Conservation (phyloP, 2,329 filamentous ascomycete species). For the Neurospora sp. region DNA sequence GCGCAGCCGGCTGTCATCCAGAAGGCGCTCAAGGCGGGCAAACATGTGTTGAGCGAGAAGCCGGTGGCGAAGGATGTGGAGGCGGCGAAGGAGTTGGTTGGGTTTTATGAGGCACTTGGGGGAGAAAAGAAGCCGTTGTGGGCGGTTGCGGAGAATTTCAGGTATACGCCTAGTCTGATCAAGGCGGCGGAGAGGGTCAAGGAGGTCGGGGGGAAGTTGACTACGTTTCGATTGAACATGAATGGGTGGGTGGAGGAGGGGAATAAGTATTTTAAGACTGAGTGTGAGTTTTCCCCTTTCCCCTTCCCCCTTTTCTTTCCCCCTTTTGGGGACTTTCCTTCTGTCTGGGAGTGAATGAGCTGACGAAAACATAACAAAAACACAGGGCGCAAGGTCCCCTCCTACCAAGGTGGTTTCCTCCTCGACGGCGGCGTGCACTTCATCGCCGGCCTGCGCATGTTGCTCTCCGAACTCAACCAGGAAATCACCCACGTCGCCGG, state of each 20-base stretch:
- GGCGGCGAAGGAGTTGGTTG: slow-evolving; percentile 16
- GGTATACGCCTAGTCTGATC: slow-evolving; percentile 37
- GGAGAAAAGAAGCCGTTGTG: slow-evolving; percentile 30
- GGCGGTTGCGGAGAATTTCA: slow-evolving; percentile 63
- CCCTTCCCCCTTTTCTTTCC: not conserved
- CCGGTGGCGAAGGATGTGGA: slow-evolving; percentile 49
- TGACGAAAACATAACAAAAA: not conserved
- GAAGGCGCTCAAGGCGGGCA: slow-evolving; percentile 50
- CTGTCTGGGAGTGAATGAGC: not conserved
- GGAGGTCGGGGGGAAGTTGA: slow-evolving; percentile 20
- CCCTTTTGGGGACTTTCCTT: not conserved
- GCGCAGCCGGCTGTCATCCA: slow-evolving; percentile 49
- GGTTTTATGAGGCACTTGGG: slow-evolving; percentile 22
- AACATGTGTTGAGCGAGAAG: slow-evolving; percentile 63
- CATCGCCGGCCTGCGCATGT: slow-evolving; percentile 48
- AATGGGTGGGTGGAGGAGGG: slow-evolving; percentile 31
- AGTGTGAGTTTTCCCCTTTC: slow-evolving; percentile 22
- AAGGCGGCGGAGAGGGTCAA: slow-evolving; percentile 16
- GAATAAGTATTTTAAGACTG: slow-evolving; percentile 40
- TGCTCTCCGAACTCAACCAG: slow-evolving; percentile 40
- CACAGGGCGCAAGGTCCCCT: slow-evolving; percentile 54
- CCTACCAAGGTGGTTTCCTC: slow-evolving; percentile 66
- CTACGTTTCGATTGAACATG: slow-evolving; percentile 30
- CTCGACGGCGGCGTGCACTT: slow-evolving; percentile 70
- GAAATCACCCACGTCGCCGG: slow-evolving; percentile 40